A percentile compares a stretch with the other conserved stretches of the same genome.
Conservation (phyloP, 352 stramenopile species). For the Globisporangium parvum region DNA sequence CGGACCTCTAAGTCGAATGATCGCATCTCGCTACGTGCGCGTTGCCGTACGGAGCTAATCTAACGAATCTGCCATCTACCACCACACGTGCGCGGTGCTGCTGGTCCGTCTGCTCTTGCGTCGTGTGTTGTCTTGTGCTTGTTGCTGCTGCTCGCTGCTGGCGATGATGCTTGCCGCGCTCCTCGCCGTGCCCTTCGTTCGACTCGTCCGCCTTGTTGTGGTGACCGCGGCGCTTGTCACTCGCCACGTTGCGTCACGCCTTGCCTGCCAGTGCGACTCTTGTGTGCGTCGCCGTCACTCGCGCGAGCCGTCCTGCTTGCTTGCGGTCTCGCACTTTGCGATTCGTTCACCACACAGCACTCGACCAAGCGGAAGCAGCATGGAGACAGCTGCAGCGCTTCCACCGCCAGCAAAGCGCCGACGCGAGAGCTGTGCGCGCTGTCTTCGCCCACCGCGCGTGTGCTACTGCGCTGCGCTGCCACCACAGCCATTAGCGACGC, state of each 20-base stretch:
- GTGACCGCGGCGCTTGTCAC: background rate
- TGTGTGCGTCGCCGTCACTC: no score
- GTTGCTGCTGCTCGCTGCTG: no score
- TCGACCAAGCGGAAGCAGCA: no score
- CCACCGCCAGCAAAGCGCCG: background rate
- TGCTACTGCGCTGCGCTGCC: conserved; percentile 62
- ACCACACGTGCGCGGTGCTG: background rate
- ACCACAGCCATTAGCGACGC: conserved; percentile 13
- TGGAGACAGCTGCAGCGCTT: background rate
- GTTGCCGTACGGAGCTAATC: conserved; percentile 8
- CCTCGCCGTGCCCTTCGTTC: no score
- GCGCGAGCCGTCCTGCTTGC: no score
- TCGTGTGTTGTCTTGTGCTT: background rate
- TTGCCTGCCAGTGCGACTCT: no score
- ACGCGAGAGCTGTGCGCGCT: conserved; percentile 37
- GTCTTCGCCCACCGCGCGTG: conserved; percentile 30
- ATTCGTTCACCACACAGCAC: no score
- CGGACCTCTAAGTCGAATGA: conserved; percentile 15
- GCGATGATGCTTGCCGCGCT: no score
- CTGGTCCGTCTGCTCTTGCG: background rate
- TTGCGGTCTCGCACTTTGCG: no score
- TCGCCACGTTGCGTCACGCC: background rate
- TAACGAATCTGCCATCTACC: conserved; percentile 16
- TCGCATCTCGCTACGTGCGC: background rate
- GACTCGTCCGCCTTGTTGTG: no score